Evolutionary conservation across 2,329 filamentous ascomycete genomes (phyloP), one percentile per base, ranked within the genome.

Genomic region (Fusarium citri): DNA sequence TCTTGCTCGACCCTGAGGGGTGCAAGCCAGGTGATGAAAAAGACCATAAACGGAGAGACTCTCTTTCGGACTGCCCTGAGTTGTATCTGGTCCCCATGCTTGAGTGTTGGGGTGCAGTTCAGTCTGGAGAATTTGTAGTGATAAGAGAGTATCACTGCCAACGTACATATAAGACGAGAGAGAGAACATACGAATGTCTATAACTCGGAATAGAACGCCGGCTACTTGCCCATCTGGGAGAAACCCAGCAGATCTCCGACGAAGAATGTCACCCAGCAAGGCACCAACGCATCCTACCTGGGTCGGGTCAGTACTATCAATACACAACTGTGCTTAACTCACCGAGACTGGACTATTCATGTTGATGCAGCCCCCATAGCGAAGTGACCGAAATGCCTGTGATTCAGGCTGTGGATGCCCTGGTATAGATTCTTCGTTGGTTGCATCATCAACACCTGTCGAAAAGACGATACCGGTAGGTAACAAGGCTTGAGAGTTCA

Each of bases 201-300:
- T 83, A 26, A 97, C 83, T 9, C 83, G 85, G 70, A 92, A 92
- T 43, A 71, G 53, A 14, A 65, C 45, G 15, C 87, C 77, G 4
- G 84, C 84, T 30, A 84, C 83, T 16, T 83, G 80, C 64, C 91
- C 88, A 28, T 87, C 86, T 3, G 89, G 87, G 5, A 91, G 81
- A 73, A 89, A 91, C 37, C 88, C 85, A 5, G 87, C 85, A 41
- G 89, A 87, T 31, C 73, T 74, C 34, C 76, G 74, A 55, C 93
- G 89, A 72, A 93, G 89, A 25, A 98, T 79, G 69, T 97, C 93
- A 8, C 87, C 86, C n/a, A 98, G 81, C 4, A 98, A 82, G 26
- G 94, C 94, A n/a, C 94, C 94, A 26, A 91, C 92, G 79, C 96
- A 98, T 5, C 93, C 92, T 49, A 97, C 83, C 83, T 90, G 58